These are phyloP conservation scores for Pleurotus djamor DNA, from an alignment of 768 basidiomycete genomes.

Conservation along the genomic window DNA sequence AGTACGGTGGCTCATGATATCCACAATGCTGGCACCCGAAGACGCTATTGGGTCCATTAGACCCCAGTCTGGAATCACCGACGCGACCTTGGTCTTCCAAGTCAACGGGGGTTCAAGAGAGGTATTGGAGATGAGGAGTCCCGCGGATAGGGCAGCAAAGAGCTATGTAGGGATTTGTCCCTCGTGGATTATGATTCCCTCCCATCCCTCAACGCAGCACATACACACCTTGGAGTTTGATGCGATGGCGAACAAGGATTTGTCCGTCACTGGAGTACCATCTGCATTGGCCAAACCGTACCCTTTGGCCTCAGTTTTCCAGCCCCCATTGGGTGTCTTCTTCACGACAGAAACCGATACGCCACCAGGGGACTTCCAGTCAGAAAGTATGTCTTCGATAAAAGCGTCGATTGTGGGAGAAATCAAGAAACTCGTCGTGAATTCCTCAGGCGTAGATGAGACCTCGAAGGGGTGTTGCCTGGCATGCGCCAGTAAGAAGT, in stretches of 20 bases:
- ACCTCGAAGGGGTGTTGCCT: too few relatives aligned
- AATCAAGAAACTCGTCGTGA: too few relatives aligned
- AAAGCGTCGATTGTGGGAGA: conserved; percentile 12
- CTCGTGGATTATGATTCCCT: background rate
- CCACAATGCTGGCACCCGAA: conserved; percentile 16
- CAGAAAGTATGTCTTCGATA: conserved; percentile 9
- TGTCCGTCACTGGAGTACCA: conserved; percentile 13
- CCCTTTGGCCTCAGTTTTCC: conserved; percentile 17
- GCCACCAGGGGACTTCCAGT: conserved; percentile 17
- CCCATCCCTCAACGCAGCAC: too few relatives aligned
- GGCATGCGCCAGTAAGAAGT: too few relatives aligned
- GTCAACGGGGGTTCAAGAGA: conserved; percentile 16
- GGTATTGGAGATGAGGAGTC: conserved; percentile 22
- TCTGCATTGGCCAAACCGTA: conserved; percentile 16
- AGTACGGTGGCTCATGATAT: conserved; percentile 25
- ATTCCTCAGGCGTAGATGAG: too few relatives aligned
- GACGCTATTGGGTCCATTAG: conserved; percentile 20
- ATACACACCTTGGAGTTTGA: conserved; percentile 19
- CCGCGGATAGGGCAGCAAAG: conserved; percentile 19
- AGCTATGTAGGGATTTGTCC: conserved; percentile 10
- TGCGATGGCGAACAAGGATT: conserved; percentile 17
- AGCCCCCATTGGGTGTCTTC: conserved; percentile 12
- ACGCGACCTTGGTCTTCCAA: conserved; percentile 20
- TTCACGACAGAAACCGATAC: conserved; percentile 15
- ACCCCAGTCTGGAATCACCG: conserved; percentile 20